Evolutionary conservation across 495 filamentous ascomycete species (phyloP), one percentile per base, ranked within the genome.

Genomic region (Podospora appendiculata): DNA sequence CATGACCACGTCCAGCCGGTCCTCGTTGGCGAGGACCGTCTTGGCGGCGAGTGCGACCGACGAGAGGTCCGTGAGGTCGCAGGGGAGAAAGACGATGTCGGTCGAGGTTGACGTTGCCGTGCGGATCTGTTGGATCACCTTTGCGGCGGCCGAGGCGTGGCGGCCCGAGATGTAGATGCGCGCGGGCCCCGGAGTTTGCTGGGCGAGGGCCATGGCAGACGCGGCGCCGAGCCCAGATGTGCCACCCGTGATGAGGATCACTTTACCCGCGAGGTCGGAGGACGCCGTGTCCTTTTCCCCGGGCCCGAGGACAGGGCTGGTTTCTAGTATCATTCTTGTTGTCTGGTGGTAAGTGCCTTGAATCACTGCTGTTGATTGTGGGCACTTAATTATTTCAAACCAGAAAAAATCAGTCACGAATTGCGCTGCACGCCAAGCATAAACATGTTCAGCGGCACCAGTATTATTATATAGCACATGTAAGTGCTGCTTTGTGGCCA

Each of bases 171-270:
- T 72, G 68, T 79, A 87, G 52, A 90, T 81, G 8, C 79, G 73
- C 8, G 54, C 48, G 3, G 51, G 8, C 14, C 45, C 10, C 3
- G 52, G 52, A 16, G 17, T 17, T 58, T 85, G 85, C 48, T 74
- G 72, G 16, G 81, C 79, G 8, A 89, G 76, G 19, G 81, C 77
- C 44, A 78, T 63, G 47, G 86, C 70, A 10, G 84, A 80, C 8
- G 49, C 54, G 9, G 44, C 44, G 52, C 86, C 86, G 4, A 89
- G 70, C 5, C 87, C 87, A 46, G 75, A 69, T 55, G 83, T 88
- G 38, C 83, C 84, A 5, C 48, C 83, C 17, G 83, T 87, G 18
- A 87, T 70, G 16, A 86, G 62, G 42, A 86, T 74, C 9, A 82
- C 76, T 59, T 79, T 83, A 33, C 73, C 78, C 4, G 14, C 5